Evolutionary conservation across 1,139 yeast species (phyloP), one percentile per base, ranked within the genome.

Genomic region (Geotrichum australiense): DNA sequence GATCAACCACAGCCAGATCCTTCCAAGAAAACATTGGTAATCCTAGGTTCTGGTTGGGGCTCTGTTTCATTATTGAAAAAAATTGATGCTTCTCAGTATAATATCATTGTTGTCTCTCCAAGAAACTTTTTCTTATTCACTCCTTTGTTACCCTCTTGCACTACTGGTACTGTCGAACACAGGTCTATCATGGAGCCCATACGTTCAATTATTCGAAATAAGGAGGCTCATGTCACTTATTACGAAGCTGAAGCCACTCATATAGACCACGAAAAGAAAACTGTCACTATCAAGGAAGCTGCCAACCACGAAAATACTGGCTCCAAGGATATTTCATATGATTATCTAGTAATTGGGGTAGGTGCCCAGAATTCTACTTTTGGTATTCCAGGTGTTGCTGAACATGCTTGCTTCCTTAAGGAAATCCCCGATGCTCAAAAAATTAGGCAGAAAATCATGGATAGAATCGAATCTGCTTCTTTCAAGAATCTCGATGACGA

Each of bases 101-200:
- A 89, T 60, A 95, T 89, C 43, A 80, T 85, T 43, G 80, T 89
- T 43, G 82, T 89, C 39, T 85, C 96, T 28, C 96, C 97, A 48
- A 78, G 96, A 69, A 87, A 87, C 72, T 87, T 85, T 71, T 89
- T 89, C 67, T 71, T 89, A 56, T 89, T 87, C 73, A 87, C 96
- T 39, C 96, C 97, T 10, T 70, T 89, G 61, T 73, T 89, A 57
- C 96, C 96, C 37, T 83, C 95, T 21, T 82, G 89, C 53, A 94
- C 96, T 41, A 87, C 95, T 37, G 96, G 96, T 49, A 83, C 95
- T 40, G 78, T 89, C 53, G 96, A 87, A 61, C 73, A 78, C 61
- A 84, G 94, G 65, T 85, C 96, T 36, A 87, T 89, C 55, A 78
- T 81, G 61, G 94, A 84, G 63, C 94, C 94, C 42, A 83, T 84